These are phyloP conservation scores for Arabidopsis arenosa DNA, from an alignment of 345 rosid species.

Conservation along the genomic window DNA sequence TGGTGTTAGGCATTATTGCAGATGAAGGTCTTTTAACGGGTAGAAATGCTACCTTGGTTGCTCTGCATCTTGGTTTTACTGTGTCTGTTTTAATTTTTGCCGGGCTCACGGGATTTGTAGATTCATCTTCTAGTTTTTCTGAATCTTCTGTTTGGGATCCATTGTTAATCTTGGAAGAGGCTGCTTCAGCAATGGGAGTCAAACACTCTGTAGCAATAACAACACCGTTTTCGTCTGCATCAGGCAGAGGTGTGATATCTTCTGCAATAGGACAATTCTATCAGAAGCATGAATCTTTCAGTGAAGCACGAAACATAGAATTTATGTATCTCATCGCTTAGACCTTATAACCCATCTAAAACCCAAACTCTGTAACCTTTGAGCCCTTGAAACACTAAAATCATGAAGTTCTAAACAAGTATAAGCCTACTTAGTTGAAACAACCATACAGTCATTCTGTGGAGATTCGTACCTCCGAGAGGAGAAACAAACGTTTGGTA, in stretches of 20 bases:
- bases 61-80: constrained; percentile 27
- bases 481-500: constrained; percentile 56
- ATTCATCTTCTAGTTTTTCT: constrained; percentile 30
- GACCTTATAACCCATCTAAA: not conserved
- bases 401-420: constrained; percentile 12
- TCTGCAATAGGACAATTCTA: constrained; percentile 32
- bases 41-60: constrained; percentile 69
- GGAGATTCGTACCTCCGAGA: constrained; percentile 61
- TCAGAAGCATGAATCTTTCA: constrained; percentile 10
- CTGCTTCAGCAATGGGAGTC: constrained; percentile 12
- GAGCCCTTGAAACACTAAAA: too few species aligned
- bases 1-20: constrained; percentile 36
- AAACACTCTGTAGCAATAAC: constrained; percentile 36
- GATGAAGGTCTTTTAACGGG: constrained; percentile 57
- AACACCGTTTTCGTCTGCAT: constrained; percentile 20
- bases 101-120: not conserved
- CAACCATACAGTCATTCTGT: constrained; percentile 11
- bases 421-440: not conserved
- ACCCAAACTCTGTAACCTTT: too few species aligned
- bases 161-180: constrained; percentile 7
- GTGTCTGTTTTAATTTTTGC: constrained; percentile 36
- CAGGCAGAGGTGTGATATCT: constrained; percentile 14
- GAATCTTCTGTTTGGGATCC: constrained; percentile 36
- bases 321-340: not conserved
- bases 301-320: not conserved